Base-by-base conservation (phyloP, 2,329 filamentous ascomycete species). In the Aspergillus pseudoterreus region DNA sequence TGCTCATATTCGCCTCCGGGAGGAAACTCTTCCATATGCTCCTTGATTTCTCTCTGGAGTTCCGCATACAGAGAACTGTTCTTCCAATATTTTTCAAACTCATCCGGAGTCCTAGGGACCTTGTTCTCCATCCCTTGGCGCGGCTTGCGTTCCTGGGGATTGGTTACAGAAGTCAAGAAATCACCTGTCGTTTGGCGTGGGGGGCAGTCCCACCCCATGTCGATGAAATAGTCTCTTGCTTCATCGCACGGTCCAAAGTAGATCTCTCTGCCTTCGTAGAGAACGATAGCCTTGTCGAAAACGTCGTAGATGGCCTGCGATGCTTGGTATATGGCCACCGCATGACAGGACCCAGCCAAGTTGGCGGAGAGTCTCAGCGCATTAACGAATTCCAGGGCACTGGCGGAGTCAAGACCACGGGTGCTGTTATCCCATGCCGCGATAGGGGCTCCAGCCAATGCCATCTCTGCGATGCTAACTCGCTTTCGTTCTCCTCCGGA, bases 261-360 rank as follows among this genome's bases (percentile, higher is more conserved):
- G 55, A 92, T 92, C 63, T 92, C 82, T 0, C 85, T 79, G 1
- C 88, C 89, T 63, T 91, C 85, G 62, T 92, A 90, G 0, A 92
- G 73, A 0, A 92, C 85, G 0, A 84, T 78, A 0, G 82, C 82
- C 65, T 91, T 91, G 71, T 92, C 87, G 60, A 92, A 92, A 14
- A 83, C 71, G 50, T 85, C 80, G 50, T 78, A 79, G 12, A 78
- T 75, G 41, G 68, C 71, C 54, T 79, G 75, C 12, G 75, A 75
- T 15, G 76, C 76, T 57, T 79, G 77, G 60, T 85, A 85, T 12
- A 84, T 81, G 0, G 82, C 79, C 21, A 85, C 78, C n/a, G 76
- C 76, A 52, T 78, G 76, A 5, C 78, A 74, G 9, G 70, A 74
- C 14, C 77, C 77, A 14, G 68, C 68, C 35, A 83, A 62, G 43